Base-by-base conservation (phyloP, 495 filamentous ascomycete species). In the Monascus purpureus region DNA sequence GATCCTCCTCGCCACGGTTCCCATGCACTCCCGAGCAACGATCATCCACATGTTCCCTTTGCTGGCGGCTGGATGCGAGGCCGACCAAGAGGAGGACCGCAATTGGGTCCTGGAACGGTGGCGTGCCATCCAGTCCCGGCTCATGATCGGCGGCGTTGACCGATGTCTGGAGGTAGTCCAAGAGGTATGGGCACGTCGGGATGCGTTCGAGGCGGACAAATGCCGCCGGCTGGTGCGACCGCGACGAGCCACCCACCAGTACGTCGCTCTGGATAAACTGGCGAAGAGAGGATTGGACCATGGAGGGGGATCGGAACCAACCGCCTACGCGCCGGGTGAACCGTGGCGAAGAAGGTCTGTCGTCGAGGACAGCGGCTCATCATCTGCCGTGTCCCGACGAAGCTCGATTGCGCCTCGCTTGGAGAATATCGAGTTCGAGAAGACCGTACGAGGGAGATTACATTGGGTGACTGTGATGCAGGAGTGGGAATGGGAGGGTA, bases 381-480 rank as follows among this genome's bases (percentile, higher is more conserved):
- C 44, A 7, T 8, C 25, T 8, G 40, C 25, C 6, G 29, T 33
- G 26, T 15, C 42, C 17, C 43, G 57, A 27, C 36, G 50, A 11
- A 44, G 50, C 8, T 61, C 57, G 12, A 46, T 49, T 6, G 38
- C 53, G 6, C 51, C 55, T 0, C 41, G 50, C 3, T 32, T 59
- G 34, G 63, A 73, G 31, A 59, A 65, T 25, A 63, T 74, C 29
- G 75, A 80, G 41, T 62, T 61, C 37, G 74, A 78, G 30, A 60
- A 70, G 46, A 82, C 76, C 11, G 73, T 85, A 11, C 63, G 71
- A 32, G 79, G 81, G 8, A 56, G 60, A 22, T 55, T 78, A 39
- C 80, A 86, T 50, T 86, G 80, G 80, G 64, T 78, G 8, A 75
- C 77, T 34, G 76, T 86, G 28, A 86, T 86, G 80, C 70, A 72